phyloP scores from a whole-genome alignment of 78 protist genomes.

The Dictyostelium brefeldianum region DNA sequence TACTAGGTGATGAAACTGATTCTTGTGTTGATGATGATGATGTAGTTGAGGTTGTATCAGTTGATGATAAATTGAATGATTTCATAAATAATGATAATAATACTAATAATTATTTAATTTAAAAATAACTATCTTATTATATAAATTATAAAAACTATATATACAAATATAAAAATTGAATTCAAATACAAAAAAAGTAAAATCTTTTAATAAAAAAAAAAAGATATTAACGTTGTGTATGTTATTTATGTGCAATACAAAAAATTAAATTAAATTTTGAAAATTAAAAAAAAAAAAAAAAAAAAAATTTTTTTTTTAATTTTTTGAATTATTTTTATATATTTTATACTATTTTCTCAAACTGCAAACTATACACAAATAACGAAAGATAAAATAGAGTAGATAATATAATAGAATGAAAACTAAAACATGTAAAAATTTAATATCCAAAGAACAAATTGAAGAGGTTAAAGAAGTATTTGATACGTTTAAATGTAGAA shows the following conservation, averaged over 20 bases:
- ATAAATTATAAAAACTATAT: no score
- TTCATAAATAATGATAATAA: neutral
- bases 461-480: neutral
- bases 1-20: neutral
- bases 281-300: neutral
- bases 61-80: conserved; percentile 1
- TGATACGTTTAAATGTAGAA: conserved; percentile 12
- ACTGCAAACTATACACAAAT: neutral
- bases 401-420: neutral
- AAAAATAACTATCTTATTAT: neutral
- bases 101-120: neutral
- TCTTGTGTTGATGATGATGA: neutral
- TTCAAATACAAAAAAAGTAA: no score
- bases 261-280: neutral
- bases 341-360: no score
- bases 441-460: neutral
- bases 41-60: neutral
- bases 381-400: neutral
- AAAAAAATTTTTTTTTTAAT: neutral
- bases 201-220: no score
- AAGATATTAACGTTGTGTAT: no score
- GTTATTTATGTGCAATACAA: no score
- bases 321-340: no score
- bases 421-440: conserved; percentile 11
- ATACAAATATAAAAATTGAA: no score